Evolutionary conservation across 108 stramenopile species (phyloP).

Genomic region (Fragilaria crotonensis): DNA sequence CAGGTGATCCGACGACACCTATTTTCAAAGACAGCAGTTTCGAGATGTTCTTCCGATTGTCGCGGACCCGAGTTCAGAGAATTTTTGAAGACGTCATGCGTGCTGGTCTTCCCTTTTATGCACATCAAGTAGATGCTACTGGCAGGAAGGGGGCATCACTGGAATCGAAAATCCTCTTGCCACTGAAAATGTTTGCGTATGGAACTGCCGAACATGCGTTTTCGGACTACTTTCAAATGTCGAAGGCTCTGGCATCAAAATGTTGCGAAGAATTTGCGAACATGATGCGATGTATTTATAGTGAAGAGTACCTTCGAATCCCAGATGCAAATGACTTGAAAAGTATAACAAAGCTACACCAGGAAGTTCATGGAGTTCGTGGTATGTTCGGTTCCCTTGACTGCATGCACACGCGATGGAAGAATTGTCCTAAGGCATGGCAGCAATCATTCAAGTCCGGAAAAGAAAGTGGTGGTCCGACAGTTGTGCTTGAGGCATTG

Average conservation of each 20-base stretch:
- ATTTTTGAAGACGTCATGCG: too few species aligned
- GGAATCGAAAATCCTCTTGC: conserved; percentile 1
- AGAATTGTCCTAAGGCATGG: conserved; percentile 16
- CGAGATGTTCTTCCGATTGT: too few species aligned
- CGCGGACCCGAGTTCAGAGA: too few species aligned
- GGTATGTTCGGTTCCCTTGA: conserved; percentile 14
- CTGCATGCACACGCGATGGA: conserved; percentile 16
- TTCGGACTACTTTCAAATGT: conserved; percentile 13
- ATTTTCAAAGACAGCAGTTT: too few species aligned
- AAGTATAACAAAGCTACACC: conserved; percentile 1
- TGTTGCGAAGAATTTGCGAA: not conserved
- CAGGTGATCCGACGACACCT: too few species aligned
- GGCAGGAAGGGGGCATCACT: not conserved
- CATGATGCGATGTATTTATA: not conserved
- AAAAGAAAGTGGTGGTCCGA: not conserved
- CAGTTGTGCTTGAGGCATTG: conserved; percentile 10
- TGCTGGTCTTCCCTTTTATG: too few species aligned
- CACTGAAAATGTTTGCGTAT: conserved; percentile 11
- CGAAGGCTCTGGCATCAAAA: not conserved
- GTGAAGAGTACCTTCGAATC: conserved; percentile 4
- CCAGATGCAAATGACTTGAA: conserved; percentile 7
- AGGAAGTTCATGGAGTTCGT: not conserved
- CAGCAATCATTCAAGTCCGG: not conserved
- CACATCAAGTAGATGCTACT: too few species aligned
- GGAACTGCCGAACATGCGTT: conserved; percentile 1